These are phyloP conservation scores for Xylaria hypoxylon DNA, from an alignment of 2,329 filamentous ascomycete genomes.

Conservation along the genomic window DNA sequence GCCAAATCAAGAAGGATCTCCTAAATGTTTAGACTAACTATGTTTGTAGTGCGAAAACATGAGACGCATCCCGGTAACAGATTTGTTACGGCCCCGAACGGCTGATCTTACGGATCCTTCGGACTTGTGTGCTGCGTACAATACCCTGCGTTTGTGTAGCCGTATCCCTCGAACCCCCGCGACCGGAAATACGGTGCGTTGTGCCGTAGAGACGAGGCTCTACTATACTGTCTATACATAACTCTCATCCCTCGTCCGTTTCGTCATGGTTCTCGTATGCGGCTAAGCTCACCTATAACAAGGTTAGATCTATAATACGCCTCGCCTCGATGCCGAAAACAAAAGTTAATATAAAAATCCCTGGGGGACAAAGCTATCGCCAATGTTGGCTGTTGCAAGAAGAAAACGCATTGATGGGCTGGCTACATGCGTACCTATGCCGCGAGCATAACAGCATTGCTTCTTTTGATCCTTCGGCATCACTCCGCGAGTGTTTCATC, in stretches of 20 bases:
- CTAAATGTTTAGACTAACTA: too few relatives aligned
- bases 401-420: neutral
- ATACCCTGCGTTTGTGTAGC: conserved; percentile 12
- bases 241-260: neutral
- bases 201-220: conserved; percentile 17
- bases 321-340: neutral
- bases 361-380: neutral
- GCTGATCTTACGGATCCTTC: conserved; percentile 30
- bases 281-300: conserved; percentile 3
- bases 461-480: conserved; percentile 22
- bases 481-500: conserved; percentile 14
- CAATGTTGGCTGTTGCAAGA: neutral
- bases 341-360: neutral
- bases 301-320: neutral
- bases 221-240: too few relatives aligned
- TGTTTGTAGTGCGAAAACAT: neutral
- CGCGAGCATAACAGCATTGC: conserved; percentile 14
- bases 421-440: neutral
- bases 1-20: conserved; percentile 14
- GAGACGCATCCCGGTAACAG: conserved; percentile 23
- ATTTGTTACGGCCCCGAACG: conserved; percentile 18
- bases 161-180: conserved; percentile 4
- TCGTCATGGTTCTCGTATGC: neutral
- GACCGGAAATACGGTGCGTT: conserved; percentile 35
- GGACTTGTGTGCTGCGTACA: conserved; percentile 2